A percentile compares a stretch with the other conserved stretches of the same genome.
Conservation (phyloP, 2,329 filamentous ascomycete species). For the Sphaceloma murrayae region DNA sequence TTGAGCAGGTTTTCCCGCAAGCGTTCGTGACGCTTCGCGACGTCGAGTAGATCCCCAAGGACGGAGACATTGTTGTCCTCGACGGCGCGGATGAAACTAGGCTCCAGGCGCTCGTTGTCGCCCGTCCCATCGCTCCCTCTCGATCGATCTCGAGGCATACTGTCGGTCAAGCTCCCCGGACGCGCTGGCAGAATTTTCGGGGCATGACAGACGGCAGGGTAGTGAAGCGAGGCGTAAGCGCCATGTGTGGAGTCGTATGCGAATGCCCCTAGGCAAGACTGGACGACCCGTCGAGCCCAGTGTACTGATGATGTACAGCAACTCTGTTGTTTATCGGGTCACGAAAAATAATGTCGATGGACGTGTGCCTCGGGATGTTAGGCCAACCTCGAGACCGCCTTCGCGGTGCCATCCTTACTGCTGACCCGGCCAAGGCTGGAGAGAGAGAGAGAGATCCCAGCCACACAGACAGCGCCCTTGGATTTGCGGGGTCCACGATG, state of each 20-base stretch:
- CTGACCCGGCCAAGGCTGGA: background rate
- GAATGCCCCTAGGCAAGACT: too few species aligned
- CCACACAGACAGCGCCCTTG: background rate
- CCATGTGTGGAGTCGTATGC: too few species aligned
- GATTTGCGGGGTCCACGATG: too few species aligned
- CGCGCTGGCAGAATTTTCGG: too few species aligned
- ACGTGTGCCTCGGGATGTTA: too few species aligned
- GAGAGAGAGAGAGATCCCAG: background rate
- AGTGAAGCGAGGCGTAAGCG: too few species aligned
- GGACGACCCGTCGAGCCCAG: too few species aligned
- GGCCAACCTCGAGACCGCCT: background rate
- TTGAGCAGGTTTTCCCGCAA: slow-evolving; percentile 32
- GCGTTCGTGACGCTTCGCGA: slow-evolving; percentile 30
- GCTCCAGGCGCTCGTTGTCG: slow-evolving; percentile 27
- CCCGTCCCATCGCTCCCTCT: slow-evolving; percentile 28
- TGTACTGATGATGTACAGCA: too few species aligned
- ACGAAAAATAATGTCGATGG: too few species aligned
- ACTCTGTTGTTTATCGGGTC: too few species aligned
- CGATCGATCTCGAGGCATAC: slow-evolving; percentile 12
- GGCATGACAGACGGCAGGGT: too few species aligned
- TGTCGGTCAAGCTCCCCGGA: background rate
- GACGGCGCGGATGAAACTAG: slow-evolving; percentile 33
- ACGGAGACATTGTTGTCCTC: slow-evolving; percentile 31
- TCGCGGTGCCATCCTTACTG: slow-evolving; percentile 3
- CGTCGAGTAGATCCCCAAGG: slow-evolving; percentile 27